Evolutionary conservation across 164 flowering plant species (phyloP), one percentile per base, ranked within the genome.

Genomic region (Kingdonia uniflora): DNA sequence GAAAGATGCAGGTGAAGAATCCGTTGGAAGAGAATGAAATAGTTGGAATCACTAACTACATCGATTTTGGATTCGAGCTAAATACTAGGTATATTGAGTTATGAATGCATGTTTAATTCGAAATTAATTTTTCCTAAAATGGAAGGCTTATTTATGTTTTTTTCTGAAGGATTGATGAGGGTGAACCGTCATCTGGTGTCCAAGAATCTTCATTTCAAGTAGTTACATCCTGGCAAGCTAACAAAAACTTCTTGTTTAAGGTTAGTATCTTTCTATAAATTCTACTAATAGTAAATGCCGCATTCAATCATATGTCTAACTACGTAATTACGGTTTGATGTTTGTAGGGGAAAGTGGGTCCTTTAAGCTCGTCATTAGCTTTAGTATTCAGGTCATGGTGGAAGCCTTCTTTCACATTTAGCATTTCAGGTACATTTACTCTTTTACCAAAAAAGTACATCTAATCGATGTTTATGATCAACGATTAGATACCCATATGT

Each of bases 331-430:
- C 40, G 14, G 20, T 33, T 50, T 16, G 19, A 17, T 11, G n/a
- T 66, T 17, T 66, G 24, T 72, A 91, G 98, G 98, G 86, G 23
- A 91, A 91, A 74, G 41, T 75, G 21, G 88, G 98, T 26, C 84
- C 95, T 74, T 69, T 67, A 3, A 74, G 84, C 71, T 87, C 95
- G n/a, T 69, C 95, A 33, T 17, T 84, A 53, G 77, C 82, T 52
- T 58, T 91, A 63, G 92, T 90, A 49, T 82, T 91, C 68, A 87
- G 87, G 74, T 91, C 98, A 51, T 91, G 96, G 98, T 91, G 98
- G 98, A 87, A 84, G 66, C 98, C 98, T 68, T 71, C 96, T 15
- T 91, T 91, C 66, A 82, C 95, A 22, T 74, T 81, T 64, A 82
- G 73, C 68, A 56, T 87, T 63, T 81, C 96, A 73, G 96, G 96